phyloP scores from a whole-genome alignment of 805 yeast genomes.

The Nakazawaea ishiwadae region DNA sequence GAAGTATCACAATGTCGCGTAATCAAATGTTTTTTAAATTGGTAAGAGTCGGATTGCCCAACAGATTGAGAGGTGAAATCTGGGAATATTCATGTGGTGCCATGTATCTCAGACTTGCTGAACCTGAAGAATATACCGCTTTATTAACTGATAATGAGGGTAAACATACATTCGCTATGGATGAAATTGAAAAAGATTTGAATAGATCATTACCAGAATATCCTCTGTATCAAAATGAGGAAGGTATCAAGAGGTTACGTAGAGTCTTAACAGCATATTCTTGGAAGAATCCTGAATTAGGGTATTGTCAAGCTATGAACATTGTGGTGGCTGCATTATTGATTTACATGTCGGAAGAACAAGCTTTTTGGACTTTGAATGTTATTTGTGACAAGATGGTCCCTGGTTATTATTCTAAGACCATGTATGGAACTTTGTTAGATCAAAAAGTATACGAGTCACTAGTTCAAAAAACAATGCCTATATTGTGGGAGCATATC shows the following conservation, averaged over 20 bases:
- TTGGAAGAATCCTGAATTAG: conserved; percentile 96
- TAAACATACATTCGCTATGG: conserved; percentile 76
- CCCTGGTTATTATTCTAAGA: conserved; percentile 94
- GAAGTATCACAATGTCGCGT: conserved; percentile 70
- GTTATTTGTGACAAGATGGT: conserved; percentile 77
- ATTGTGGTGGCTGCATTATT: conserved; percentile 78
- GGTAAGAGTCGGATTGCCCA: conserved; percentile 90
- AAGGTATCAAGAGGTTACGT: conserved; percentile 81
- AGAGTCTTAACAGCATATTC: conserved; percentile 91
- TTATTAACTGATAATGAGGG: conserved; percentile 59
- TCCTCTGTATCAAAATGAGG: conserved; percentile 82
- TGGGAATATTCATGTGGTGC: conserved; percentile 95
- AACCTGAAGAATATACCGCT: conserved; percentile 53
- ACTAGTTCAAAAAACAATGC: conserved; percentile 85
- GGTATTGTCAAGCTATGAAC: conserved; percentile 99
- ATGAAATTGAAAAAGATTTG: conserved; percentile 94
- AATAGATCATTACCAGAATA: conserved; percentile 95
- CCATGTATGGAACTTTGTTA: conserved; percentile 94
- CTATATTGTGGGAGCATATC: conserved; percentile 81
- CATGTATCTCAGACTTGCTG: conserved; percentile 63
- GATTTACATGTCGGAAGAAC: conserved; percentile 91
- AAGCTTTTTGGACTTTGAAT: conserved; percentile 90
- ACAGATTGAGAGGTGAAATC: conserved; percentile 87
- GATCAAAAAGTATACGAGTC: conserved; percentile 94
- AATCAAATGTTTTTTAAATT: conserved; percentile 78